Evolutionary conservation across 2,329 filamentous ascomycete species (phyloP), one percentile per base, ranked within the genome.

Genomic region (Alternaria dauci): DNA sequence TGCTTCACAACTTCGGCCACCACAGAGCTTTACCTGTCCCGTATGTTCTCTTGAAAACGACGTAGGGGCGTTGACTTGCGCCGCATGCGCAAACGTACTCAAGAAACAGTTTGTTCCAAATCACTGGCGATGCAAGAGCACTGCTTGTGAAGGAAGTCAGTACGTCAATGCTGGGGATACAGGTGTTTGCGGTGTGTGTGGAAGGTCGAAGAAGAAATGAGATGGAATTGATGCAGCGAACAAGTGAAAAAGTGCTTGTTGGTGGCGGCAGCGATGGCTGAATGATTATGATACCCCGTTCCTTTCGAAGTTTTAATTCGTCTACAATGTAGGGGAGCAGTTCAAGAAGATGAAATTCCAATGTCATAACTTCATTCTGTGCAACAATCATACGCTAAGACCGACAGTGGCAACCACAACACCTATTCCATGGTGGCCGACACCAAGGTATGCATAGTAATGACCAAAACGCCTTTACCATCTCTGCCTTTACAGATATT

Each of bases 151-250:
- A 60, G 82, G 79, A 12, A 86, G 83, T 46, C 61, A 70, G 20
- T 94, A 92, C 73, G 71, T 89, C 53, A 94, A 94, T 71, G 84
- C 89, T 11, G 87, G 85, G 1, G 91, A 94, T 75, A 87, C 84
- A 64, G 89, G 88, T 7, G 75, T 88, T 0, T 94, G 91, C 74
- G 90, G 91, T 4, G 77, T 91, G 5, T 94, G 91, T 72, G 89
- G 88, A 16, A 46, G 47, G 16, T 46, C 59, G 12, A 66, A 50
- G 43, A 44, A 55, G 25, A 39, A 32, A 32, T 43, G 23, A 41
- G 26, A 16, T 34, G n/a, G 8, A 16, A 8, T n/a, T 3, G 3
- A 8, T 52, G 38, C 34, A 42, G n/a, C 18, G 18, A 12, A 12
- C 28, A 16, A n/a, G 7, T n/a, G 20, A 9, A 11, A 30, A n/a